Conservation (phyloP, 2,329 filamentous ascomycete species). For the Lithohypha guttulata region DNA sequence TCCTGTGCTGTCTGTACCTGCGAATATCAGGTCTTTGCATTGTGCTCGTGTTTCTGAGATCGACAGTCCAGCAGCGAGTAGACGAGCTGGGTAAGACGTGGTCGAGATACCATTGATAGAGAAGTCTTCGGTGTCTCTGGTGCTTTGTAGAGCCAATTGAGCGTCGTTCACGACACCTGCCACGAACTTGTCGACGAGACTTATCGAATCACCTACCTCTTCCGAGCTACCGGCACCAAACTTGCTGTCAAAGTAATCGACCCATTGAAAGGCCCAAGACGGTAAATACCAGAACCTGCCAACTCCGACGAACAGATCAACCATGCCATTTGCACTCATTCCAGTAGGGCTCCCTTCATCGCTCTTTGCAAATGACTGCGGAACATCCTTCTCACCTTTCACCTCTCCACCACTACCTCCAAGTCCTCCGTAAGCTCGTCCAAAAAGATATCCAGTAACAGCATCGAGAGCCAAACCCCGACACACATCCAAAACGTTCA, state of each 20-base stretch:
- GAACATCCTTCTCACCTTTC: constrained; percentile 10
- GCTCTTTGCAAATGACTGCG: constrained; percentile 15
- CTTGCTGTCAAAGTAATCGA: constrained; percentile 19
- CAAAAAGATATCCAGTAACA: constrained; percentile 45
- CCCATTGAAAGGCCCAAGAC: constrained; percentile 24
- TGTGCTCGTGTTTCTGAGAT: constrained; percentile 19
- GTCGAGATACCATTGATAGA: constrained; percentile 9
- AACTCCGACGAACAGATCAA: constrained; percentile 45
- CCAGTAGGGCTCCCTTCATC: constrained; percentile 1
- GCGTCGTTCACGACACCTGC: constrained; percentile 15
- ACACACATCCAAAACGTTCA: constrained; percentile 41
- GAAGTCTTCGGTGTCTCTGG: constrained; percentile 6
- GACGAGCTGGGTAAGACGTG: constrained; percentile 19
- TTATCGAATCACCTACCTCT: constrained; percentile 15
- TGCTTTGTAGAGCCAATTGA: constrained; percentile 9
- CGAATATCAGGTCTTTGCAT: constrained; percentile 32
- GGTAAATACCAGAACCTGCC: constrained; percentile 46
- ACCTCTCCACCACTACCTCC: constrained; percentile 24
- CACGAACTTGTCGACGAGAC: constrained; percentile 19
- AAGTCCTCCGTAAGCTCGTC: constrained; percentile 40
- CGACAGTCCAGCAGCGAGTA: constrained; percentile 18
- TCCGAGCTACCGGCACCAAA: constrained; percentile 12
- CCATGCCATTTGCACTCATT: constrained; percentile 37
- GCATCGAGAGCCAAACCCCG: constrained; percentile 44
- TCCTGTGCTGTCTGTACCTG: constrained; percentile 44